Conservation (phyloP, 176 grass and related monocot species). For the Thinopyrum elongatum region DNA sequence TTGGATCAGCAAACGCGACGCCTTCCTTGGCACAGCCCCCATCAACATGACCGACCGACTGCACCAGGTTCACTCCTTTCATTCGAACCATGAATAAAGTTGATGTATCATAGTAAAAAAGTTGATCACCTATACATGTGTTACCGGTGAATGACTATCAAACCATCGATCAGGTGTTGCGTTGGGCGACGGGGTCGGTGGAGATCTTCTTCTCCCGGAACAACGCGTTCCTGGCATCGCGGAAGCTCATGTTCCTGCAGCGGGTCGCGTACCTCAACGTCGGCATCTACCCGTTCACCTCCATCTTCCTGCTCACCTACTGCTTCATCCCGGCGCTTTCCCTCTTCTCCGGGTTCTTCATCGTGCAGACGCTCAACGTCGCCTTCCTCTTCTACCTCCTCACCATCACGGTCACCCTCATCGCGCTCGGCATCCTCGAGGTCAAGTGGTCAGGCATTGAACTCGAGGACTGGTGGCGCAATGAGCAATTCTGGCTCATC, state of each 20-base stretch:
- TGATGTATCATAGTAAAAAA: too few relatives aligned
- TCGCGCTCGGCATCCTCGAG: conserved; percentile 76
- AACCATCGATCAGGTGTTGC: conserved; percentile 50
- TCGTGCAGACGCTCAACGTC: conserved; percentile 87
- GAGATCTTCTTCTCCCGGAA: conserved; percentile 99
- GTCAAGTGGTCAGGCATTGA: conserved; percentile 74
- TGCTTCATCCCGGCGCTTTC: conserved; percentile 99
- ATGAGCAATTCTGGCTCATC: conserved; percentile 98
- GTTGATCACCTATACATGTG: too few relatives aligned
- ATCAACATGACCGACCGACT: conserved; percentile 91
- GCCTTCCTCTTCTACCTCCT: conserved; percentile 89
- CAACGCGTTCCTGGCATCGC: conserved; percentile 77
- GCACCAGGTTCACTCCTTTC: conserved; percentile 42
- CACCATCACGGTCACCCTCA: conserved; percentile 82
- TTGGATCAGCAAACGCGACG: conserved; percentile 93
- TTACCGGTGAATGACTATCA: too few relatives aligned
- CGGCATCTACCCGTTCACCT: conserved; percentile 28
- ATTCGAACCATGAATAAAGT: background rate
- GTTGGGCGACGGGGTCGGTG: conserved; percentile 92
- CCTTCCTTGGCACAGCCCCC: conserved; percentile 88
- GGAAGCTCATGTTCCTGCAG: conserved; percentile 59
- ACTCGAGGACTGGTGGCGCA: conserved; percentile 94
- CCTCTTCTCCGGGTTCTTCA: conserved; percentile 94
- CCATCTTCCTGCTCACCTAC: conserved; percentile 65
- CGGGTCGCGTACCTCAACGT: conserved; percentile 26